phyloP scores from a whole-genome alignment of 192 early-diverging fungal species.

The Cladochytrium replicatum region DNA sequence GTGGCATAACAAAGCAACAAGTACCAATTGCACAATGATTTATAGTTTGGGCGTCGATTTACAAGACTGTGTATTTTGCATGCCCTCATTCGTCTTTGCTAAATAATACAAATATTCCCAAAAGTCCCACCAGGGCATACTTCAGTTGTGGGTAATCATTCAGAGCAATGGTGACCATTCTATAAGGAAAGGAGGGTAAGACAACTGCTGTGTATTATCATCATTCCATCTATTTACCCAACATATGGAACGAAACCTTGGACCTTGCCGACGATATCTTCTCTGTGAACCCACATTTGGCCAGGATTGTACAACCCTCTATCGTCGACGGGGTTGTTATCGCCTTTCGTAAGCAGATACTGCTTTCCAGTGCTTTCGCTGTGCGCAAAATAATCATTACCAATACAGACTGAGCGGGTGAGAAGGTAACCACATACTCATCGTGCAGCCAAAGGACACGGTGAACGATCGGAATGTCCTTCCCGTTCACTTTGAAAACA shows the following conservation, averaged over 20 bases:
- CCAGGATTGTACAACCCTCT: constrained; percentile 71
- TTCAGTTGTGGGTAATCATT: constrained; percentile 96
- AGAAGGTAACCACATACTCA: constrained; percentile 36
- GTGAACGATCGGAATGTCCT: constrained; percentile 93
- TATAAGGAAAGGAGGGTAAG: constrained; percentile 71
- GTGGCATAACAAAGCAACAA: no score
- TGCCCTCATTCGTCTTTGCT: constrained; percentile 56
- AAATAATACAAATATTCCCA: constrained; percentile 64
- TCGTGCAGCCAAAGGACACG: constrained; percentile 88
- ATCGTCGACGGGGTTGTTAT: constrained; percentile 87
- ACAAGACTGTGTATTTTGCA: no score
- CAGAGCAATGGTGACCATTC: constrained; percentile 93
- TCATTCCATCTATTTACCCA: background rate
- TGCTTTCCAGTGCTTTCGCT: constrained; percentile 59
- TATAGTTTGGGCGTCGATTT: no score
- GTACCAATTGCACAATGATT: no score
- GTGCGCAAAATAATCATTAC: background rate
- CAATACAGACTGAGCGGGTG: background rate
- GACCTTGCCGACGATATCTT: constrained; percentile 86
- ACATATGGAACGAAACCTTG: constrained; percentile 38
- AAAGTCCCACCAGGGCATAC: constrained; percentile 59
- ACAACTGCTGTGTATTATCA: background rate
- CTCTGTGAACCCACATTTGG: constrained; percentile 85
- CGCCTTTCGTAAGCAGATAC: constrained; percentile 90
- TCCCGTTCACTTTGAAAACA: constrained; percentile 84